Percentiles rank a stretch among this genome's conserved stretches.
phyloP scores from a whole-genome alignment of 495 filamentous ascomycete genomes.

The Tuber borchii region DNA sequence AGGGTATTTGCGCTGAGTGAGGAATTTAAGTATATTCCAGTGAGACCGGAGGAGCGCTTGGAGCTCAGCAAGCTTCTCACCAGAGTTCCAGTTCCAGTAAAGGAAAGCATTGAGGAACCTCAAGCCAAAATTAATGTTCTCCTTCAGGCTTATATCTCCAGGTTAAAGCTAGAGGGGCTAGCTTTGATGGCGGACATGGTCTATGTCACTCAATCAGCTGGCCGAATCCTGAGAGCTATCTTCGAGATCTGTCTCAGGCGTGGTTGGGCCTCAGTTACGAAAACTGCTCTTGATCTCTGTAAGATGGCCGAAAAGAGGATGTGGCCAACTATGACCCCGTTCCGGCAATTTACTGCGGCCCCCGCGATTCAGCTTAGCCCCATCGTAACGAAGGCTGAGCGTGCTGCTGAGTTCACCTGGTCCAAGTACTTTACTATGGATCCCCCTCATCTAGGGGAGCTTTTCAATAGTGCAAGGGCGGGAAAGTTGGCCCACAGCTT shows the following conservation, averaged over 20 bases:
- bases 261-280: conserved; percentile 90
- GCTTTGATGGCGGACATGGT: conserved; percentile 98
- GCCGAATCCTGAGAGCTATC: conserved; percentile 87
- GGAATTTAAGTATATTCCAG: conserved; percentile 98
- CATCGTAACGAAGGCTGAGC: conserved; percentile 82
- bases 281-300: conserved; percentile 86
- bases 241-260: conserved; percentile 96
- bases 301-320: conserved; percentile 99
- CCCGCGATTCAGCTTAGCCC: conserved; percentile 60
- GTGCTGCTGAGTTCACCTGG: conserved; percentile 94
- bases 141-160: conserved; percentile 91
- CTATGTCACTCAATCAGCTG: conserved; percentile 96
- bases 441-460: conserved; percentile 91
- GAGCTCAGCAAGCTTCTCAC: conserved; percentile 87
- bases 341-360: conserved; percentile 71
- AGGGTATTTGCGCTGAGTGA: conserved; percentile 94
- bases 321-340: conserved; percentile 97
- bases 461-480: conserved; percentile 68
- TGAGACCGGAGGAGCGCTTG: conserved; percentile 93
- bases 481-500: conserved; percentile 78
- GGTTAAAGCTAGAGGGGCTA: conserved; percentile 86
- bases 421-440: conserved; percentile 90
- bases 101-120: conserved; percentile 93
- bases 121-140: conserved; percentile 99
- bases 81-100: conserved; percentile 89